These are phyloP conservation scores for Orbilia blumenaviensis DNA, from an alignment of 2,329 filamentous ascomycete genomes.

Conservation along the genomic window DNA sequence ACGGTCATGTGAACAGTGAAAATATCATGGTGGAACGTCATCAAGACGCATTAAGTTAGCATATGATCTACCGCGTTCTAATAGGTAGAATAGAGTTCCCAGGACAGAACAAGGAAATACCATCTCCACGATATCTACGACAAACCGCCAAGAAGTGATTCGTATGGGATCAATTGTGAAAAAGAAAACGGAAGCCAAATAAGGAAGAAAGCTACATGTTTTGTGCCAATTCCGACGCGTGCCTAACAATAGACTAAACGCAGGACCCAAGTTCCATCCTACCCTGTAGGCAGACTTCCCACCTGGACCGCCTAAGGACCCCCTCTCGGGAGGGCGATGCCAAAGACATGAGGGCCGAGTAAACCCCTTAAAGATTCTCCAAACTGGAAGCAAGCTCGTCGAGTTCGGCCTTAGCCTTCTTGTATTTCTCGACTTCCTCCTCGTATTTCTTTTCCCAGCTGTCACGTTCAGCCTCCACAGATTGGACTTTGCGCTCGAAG, in stretches of 20 bases:
- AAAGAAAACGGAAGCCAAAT: slow-evolving; percentile 19
- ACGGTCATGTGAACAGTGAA: not conserved
- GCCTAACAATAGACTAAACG: not conserved
- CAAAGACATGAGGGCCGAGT: not conserved
- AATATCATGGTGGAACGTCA: not conserved
- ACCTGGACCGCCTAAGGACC: not conserved
- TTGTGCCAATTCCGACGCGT: slow-evolving; percentile 21
- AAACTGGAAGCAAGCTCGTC: slow-evolving; percentile 66
- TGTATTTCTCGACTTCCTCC: slow-evolving; percentile 93
- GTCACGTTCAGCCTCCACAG: slow-evolving; percentile 88
- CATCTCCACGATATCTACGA: slow-evolving; percentile 17
- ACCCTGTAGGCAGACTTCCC: not conserved
- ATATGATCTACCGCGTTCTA: not conserved
- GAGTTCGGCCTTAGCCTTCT: slow-evolving; percentile 83
- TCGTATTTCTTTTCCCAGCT: slow-evolving; percentile 98
- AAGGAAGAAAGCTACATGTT: slow-evolving; percentile 41
- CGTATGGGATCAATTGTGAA: slow-evolving; percentile 27
- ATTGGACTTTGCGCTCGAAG: slow-evolving; percentile 99
- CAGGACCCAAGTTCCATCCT: slow-evolving; percentile 9
- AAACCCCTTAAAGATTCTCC: slow-evolving; percentile 22
- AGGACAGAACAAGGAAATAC: not conserved
- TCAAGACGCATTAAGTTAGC: not conserved
- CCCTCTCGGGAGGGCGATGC: not conserved
- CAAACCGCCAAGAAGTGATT: slow-evolving; percentile 2
- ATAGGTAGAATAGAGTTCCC: not conserved